These are phyloP conservation scores for Ophiocordyceps camponoti-floridani DNA, from an alignment of 2,329 filamentous ascomycete genomes.

Conservation along the genomic window DNA sequence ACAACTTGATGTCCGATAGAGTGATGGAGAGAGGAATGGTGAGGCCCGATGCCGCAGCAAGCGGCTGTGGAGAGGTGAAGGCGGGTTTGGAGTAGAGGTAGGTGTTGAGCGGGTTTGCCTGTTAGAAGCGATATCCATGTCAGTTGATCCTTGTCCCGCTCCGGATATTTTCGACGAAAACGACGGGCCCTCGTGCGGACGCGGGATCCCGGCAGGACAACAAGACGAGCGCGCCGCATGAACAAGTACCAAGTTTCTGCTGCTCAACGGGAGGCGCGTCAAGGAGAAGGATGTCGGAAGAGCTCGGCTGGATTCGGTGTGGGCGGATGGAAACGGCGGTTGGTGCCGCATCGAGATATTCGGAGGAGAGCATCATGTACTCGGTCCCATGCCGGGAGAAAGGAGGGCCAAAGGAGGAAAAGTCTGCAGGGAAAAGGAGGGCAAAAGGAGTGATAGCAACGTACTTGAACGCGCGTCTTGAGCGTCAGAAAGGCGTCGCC, in stretches of 20 bases:
- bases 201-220: background rate
- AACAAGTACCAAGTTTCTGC: background rate
- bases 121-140: slow-evolving; percentile 21
- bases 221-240: background rate
- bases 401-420: background rate
- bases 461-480: slow-evolving; percentile 82
- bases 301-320: background rate
- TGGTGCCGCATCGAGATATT: background rate
- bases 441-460: slow-evolving; percentile 11
- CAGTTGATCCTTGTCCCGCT: slow-evolving; percentile 15
- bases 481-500: slow-evolving; percentile 91
- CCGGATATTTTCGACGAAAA: background rate
- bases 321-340: background rate
- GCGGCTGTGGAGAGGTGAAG: slow-evolving; percentile 81
- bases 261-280: background rate
- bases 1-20: slow-evolving; percentile 84
- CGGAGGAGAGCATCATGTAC: background rate
- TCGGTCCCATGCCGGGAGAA: background rate
- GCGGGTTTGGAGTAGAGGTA: slow-evolving; percentile 80
- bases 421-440: background rate
- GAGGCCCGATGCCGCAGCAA: slow-evolving; percentile 78
- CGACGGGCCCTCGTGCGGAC: background rate
- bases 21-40: slow-evolving; percentile 98
- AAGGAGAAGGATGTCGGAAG: background rate
- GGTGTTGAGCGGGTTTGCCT: slow-evolving; percentile 92